phyloP scores from a whole-genome alignment of 495 filamentous ascomycete species.

The Penicillium goetzii region DNA sequence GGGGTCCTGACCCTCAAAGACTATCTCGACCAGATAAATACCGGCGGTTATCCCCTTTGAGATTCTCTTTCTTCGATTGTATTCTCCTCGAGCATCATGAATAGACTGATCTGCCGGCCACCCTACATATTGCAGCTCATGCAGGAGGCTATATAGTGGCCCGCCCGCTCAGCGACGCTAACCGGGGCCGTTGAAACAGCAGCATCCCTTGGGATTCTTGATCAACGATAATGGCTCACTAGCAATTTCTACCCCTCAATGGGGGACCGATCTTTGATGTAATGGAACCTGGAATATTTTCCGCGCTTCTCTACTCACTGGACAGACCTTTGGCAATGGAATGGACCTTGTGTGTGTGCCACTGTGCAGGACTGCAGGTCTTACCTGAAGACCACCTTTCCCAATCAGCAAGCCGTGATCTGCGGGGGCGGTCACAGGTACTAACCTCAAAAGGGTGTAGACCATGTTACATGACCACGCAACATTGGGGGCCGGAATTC shows the following conservation, averaged over 20 bases:
- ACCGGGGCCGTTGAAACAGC: not conserved
- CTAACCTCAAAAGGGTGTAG: slow-evolving; percentile 1
- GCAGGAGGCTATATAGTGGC: not conserved
- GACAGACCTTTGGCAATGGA: not conserved
- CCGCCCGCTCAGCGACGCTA: not conserved
- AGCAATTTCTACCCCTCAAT: not conserved
- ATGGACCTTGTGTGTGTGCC: not conserved
- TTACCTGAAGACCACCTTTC: not conserved
- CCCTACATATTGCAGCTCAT: not conserved
- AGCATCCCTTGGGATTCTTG: not conserved
- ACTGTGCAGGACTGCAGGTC: too few species aligned
- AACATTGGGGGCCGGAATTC: not conserved
- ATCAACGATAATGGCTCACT: not conserved
- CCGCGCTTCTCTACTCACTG: not conserved
- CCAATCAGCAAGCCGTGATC: not conserved
- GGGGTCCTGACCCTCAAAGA: not conserved
- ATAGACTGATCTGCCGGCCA: not conserved
- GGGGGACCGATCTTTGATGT: not conserved
- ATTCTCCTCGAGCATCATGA: not conserved
- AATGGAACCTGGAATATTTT: not conserved
- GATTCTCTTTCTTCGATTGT: not conserved
- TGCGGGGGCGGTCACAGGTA: not conserved
- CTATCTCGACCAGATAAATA: slow-evolving; percentile 5
- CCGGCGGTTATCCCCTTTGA: not conserved
- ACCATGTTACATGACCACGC: slow-evolving; percentile 1